Evolutionary conservation across 257 asterid genomes (phyloP), one percentile per base, ranked within the genome.

Genomic region (Paulownia fortunei): DNA sequence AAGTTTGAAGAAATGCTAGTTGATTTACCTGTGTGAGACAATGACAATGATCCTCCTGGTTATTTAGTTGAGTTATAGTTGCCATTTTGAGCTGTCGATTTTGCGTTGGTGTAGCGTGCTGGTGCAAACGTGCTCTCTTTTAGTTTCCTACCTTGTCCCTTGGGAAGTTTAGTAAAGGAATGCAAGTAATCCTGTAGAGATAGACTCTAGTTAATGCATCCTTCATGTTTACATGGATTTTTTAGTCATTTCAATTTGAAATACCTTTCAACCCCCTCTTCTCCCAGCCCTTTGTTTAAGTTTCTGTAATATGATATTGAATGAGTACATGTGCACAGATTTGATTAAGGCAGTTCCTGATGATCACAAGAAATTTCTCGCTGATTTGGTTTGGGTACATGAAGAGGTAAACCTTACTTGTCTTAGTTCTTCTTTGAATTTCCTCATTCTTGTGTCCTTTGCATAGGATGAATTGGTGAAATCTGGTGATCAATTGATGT

Each of bases 361-460:
- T 18, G 91, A 86, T 74, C 99, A 95, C 89, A 95, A 91, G 84
- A 93, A 85, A 64, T 95, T 93, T 87, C 90, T 95, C 67, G 90
- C 97, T 58, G 88, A 88, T 84, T 84, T 93, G 85, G 97, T 95
- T 68, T 95, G 99, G 98, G 89, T 93, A 18, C 99, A 91, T 60
- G 98, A 95, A 82, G 97, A 93, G 96, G 97, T 92, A 61, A 75
- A 41, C 27, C 32, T 44, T 37, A 8, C 6, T 58, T 26, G 44
- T 68, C 32, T 44, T 26, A 32, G 12, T 19, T 72, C n/a, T 18
- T 73, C 34, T n/a, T 16, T 9, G 13, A 18, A 27, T 34, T 42
- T 30, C 56, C 24, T 34, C 52, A 6, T 12, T 59, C 44, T 4
- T 64, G n/a, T 16, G 1, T 5, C 24, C 15, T 16, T 80, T 32